These are phyloP conservation scores for Pelargonium myrrhifolium DNA, from an alignment of 441 rosid species.

Conservation along the genomic window DNA sequence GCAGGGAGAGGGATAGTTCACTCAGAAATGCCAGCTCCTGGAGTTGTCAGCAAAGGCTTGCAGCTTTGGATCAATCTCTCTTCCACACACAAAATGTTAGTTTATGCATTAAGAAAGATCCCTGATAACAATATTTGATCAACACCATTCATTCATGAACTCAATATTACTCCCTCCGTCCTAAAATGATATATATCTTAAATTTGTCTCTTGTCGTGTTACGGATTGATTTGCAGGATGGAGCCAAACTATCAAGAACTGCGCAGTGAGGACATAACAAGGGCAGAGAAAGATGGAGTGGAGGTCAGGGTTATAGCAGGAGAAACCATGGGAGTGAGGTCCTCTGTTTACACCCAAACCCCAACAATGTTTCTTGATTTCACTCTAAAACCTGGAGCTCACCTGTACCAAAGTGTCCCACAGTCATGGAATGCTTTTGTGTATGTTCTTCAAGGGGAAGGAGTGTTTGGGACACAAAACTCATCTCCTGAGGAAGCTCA, in stretches of 20 bases:
- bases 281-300: constrained; percentile 53
- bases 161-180: no score
- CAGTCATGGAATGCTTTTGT: constrained; percentile 68
- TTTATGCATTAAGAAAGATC: no score
- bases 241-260: constrained; percentile 69
- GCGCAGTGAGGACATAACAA: constrained; percentile 41
- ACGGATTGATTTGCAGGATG: constrained; percentile 40
- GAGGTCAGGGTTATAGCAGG: constrained; percentile 72
- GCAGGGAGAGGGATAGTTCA: background rate
- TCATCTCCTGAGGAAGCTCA: constrained; percentile 38
- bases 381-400: constrained; percentile 51
- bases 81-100: background rate
- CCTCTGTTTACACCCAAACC: constrained; percentile 65
- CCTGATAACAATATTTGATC: no score
- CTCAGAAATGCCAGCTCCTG: background rate
- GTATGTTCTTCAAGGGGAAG: constrained; percentile 72
- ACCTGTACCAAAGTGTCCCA: constrained; percentile 52
- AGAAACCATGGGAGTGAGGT: constrained; percentile 72
- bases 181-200: no score
- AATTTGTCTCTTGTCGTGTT: no score
- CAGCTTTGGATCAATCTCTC: background rate
- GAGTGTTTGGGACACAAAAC: constrained; percentile 42
- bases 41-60: background rate
- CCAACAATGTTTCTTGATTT: constrained; percentile 78
- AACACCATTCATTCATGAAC: no score